These are phyloP conservation scores for Lycium ferocissimum DNA, from an alignment of 257 asterid genomes.

Conservation along the genomic window DNA sequence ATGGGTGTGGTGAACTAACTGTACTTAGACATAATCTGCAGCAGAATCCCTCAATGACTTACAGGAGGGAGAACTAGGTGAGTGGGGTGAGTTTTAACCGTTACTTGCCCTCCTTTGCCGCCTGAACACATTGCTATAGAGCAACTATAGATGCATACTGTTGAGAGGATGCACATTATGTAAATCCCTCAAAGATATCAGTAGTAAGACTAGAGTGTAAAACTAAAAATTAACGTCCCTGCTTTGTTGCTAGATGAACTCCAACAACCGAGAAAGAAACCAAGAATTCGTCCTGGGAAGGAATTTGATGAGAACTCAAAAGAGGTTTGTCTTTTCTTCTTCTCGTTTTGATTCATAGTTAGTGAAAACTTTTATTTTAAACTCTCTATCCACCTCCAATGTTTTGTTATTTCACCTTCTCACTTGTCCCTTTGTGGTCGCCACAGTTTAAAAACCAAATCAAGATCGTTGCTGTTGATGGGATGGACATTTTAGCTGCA, in stretches of 20 bases:
- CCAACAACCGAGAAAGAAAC: slow-evolving; percentile 64
- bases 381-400: neutral
- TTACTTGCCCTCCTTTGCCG: neutral
- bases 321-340: slow-evolving; percentile 45
- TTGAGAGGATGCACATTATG: neutral
- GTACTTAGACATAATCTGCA: neutral
- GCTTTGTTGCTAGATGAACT: slow-evolving; percentile 54
- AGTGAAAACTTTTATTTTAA: neutral
- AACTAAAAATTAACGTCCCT: neutral
- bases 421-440: neutral
- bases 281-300: slow-evolving; percentile 69
- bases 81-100: neutral
- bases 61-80: slow-evolving; percentile 24
- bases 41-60: neutral
- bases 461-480: slow-evolving; percentile 68
- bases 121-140: neutral
- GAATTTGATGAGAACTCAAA: slow-evolving; percentile 74
- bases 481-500: slow-evolving; percentile 61
- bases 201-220: slow-evolving; percentile 3
- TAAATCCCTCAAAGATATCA: neutral
- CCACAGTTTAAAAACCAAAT: slow-evolving; percentile 67
- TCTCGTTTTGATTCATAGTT: slow-evolving; percentile 4
- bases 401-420: neutral
- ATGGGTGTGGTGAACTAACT: neutral
- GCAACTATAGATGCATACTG: slow-evolving; percentile 18